Percentiles rank a stretch among this genome's conserved stretches.
Evolutionary conservation across 2,329 filamentous ascomycete genomes (phyloP).

Genomic region (Ophiostoma perfectum): DNA sequence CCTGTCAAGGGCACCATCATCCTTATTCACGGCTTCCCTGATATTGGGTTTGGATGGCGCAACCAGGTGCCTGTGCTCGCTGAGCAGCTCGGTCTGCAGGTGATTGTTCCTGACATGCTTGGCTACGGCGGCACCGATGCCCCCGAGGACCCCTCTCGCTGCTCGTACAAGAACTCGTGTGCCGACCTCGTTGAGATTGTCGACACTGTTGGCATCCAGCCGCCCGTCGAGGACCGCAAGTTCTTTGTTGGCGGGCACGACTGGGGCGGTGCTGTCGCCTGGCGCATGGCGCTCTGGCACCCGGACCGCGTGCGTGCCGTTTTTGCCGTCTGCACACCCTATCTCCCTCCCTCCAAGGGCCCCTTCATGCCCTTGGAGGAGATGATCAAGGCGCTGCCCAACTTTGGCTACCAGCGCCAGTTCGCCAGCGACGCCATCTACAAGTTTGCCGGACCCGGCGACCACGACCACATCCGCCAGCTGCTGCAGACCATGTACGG

Average conservation of each 20-base stretch:
- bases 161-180: constrained; percentile 65
- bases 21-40: constrained; percentile 72
- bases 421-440: constrained; percentile 63
- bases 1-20: constrained; percentile 31
- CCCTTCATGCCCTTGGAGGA: constrained; percentile 51
- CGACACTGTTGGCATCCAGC: constrained; percentile 47
- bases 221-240: constrained; percentile 33
- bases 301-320: constrained; percentile 67
- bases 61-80: constrained; percentile 75
- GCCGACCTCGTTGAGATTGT: constrained; percentile 72
- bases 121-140: constrained; percentile 77
- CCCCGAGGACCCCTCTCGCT: constrained; percentile 56
- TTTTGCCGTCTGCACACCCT: constrained; percentile 79
- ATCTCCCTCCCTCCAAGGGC: constrained; percentile 45
- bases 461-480: constrained; percentile 51
- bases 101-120: constrained; percentile 79
- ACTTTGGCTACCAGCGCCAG: constrained; percentile 81
- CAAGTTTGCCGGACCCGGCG: constrained; percentile 47
- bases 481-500: constrained; percentile 71
- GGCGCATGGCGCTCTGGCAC: constrained; percentile 67
- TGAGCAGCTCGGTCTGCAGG: constrained; percentile 67
- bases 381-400: constrained; percentile 53
- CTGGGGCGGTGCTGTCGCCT: constrained; percentile 76
- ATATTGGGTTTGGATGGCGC: constrained; percentile 79
- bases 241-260: constrained; percentile 87